A percentile compares a stretch with the other conserved stretches of the same genome.
Evolutionary conservation across 2,329 filamentous ascomycete species (phyloP).

Genomic region (Aureobasidium sp.): DNA sequence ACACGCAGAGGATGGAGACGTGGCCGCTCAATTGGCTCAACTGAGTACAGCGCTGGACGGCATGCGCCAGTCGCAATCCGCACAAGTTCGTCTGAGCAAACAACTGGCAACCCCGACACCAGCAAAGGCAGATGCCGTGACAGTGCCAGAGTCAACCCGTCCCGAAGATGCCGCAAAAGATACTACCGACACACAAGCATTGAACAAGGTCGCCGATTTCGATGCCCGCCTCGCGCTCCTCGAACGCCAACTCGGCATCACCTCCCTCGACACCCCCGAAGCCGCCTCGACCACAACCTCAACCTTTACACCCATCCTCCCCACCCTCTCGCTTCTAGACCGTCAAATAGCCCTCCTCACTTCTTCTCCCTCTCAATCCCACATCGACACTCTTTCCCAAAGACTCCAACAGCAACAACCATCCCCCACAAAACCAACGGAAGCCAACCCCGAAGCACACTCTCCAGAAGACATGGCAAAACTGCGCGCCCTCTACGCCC

Average conservation of each 20-base stretch:
- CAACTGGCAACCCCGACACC: conserved; percentile 1
- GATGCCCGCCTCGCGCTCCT: conserved; percentile 72
- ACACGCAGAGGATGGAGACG: conserved; percentile 42
- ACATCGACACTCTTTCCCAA: conserved; percentile 61
- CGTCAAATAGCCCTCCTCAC: conserved; percentile 67
- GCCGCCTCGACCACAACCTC: conserved; percentile 39
- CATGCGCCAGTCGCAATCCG: conserved; percentile 17
- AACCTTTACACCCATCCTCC: conserved; percentile 62
- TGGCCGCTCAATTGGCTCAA: conserved; percentile 27
- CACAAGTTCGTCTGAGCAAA: conserved; percentile 13
- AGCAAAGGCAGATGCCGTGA: neutral
- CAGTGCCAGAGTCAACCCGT: neutral
- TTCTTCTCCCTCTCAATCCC: conserved; percentile 62
- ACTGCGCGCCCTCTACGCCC: conserved; percentile 85
- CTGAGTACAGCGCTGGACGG: conserved; percentile 16
- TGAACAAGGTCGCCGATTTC: conserved; percentile 80
- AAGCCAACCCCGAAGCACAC: conserved; percentile 19
- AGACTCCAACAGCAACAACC: conserved; percentile 50
- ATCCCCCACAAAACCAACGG: conserved; percentile 18
- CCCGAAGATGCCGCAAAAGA: neutral
- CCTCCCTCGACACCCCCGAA: conserved; percentile 55
- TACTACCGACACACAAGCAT: conserved; percentile 46
- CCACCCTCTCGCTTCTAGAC: conserved; percentile 72
- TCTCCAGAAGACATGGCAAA: conserved; percentile 68
- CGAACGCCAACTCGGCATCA: conserved; percentile 75